phyloP scores from a whole-genome alignment of 2,329 filamentous ascomycete species.

The Hymenoscyphus linearis region DNA sequence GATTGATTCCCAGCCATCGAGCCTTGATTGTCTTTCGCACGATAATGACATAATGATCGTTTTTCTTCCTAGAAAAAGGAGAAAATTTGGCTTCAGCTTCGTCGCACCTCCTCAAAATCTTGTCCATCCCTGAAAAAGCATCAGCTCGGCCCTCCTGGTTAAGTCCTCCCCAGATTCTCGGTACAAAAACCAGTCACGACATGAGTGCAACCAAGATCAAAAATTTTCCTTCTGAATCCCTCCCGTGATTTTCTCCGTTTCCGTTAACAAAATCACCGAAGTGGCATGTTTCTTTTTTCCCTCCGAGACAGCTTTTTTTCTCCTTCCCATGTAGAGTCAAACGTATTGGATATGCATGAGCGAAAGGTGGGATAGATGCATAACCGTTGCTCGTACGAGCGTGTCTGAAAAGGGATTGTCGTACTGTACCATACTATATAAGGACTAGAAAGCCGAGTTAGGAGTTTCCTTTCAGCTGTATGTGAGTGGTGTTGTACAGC shows the following conservation, averaged over 20 bases:
- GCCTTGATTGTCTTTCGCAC: too few species aligned
- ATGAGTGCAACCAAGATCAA: not conserved
- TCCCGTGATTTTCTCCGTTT: not conserved
- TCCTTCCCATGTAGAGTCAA: not conserved
- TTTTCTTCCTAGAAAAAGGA: too few species aligned
- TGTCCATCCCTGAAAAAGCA: too few species aligned
- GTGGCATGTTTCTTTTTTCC: not conserved
- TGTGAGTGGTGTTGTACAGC: not conserved
- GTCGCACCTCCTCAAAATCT: too few species aligned
- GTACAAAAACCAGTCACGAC: not conserved
- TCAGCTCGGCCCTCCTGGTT: too few species aligned
- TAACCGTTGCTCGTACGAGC: not conserved
- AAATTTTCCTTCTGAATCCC: not conserved
- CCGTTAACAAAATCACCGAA: not conserved
- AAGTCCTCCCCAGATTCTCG: not conserved
- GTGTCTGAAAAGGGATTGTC: not conserved
- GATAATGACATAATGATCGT: too few species aligned
- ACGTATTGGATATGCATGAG: not conserved
- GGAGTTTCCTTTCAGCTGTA: not conserved
- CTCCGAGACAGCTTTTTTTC: not conserved
- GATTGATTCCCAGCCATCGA: too few species aligned
- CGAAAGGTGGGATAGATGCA: not conserved
- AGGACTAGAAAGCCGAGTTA: not conserved
- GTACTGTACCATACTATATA: not conserved
- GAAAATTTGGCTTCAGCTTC: too few species aligned